These are phyloP conservation scores for Posidonia oceanica DNA, from an alignment of 116 monocot species.

Conservation along the genomic window DNA sequence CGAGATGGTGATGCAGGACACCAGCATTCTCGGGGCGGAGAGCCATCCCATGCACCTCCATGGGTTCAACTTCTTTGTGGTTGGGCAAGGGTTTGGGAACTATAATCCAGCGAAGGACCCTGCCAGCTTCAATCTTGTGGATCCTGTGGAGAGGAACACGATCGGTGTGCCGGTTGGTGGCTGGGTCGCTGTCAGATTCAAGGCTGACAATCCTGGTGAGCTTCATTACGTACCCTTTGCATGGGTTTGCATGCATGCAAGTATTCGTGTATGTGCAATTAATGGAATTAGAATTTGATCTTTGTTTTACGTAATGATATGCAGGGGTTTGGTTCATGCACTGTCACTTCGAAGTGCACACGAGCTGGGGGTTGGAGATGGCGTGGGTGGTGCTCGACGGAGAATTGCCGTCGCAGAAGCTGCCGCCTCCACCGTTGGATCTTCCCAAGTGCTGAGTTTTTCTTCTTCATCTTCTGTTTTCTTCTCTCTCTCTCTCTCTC, in stretches of 20 bases:
- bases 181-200: constrained; percentile 14
- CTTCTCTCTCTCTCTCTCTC: too few species aligned
- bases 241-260: background rate
- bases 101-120: constrained; percentile 6
- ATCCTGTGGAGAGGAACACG: constrained; percentile 15
- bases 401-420: constrained; percentile 1
- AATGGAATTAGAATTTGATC: too few species aligned
- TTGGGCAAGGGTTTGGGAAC: constrained; percentile 13
- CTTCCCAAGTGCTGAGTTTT: constrained; percentile 6
- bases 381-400: constrained; percentile 15
- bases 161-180: constrained; percentile 14
- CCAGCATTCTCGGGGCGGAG: constrained; percentile 14
- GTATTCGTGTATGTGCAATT: too few species aligned
- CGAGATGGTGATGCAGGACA: constrained; percentile 22
- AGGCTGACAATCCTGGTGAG: constrained; percentile 15
- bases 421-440: constrained; percentile 12
- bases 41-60: constrained; percentile 35
- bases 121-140: constrained; percentile 13
- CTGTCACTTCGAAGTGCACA: constrained; percentile 15
- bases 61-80: constrained; percentile 20
- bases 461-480: too few species aligned
- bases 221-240: background rate
- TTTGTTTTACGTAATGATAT: too few species aligned
- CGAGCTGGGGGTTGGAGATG: constrained; percentile 15
- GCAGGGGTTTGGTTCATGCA: constrained; percentile 20